These are phyloP conservation scores for Fusarium pseudonygamai DNA, from an alignment of 2,329 filamentous ascomycete species.

Conservation along the genomic window DNA sequence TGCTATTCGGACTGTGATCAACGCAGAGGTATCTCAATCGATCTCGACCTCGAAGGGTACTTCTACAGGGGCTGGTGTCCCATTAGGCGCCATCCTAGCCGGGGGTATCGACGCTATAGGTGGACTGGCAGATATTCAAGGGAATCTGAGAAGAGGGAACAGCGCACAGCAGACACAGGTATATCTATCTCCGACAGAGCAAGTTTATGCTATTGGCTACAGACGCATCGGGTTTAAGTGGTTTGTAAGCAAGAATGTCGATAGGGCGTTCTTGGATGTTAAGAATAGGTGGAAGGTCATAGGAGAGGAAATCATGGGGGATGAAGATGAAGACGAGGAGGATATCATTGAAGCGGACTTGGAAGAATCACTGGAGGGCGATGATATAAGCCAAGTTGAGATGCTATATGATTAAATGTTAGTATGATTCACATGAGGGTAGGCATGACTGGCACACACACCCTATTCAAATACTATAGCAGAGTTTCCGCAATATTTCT, in stretches of 20 bases:
- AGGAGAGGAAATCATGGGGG: not conserved
- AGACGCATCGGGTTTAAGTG: not conserved
- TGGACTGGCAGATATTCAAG: not conserved
- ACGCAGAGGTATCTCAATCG: not conserved
- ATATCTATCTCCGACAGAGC: not conserved
- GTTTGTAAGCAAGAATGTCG: not conserved
- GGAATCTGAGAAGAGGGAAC: fast-evolving
- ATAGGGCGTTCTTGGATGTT: not conserved
- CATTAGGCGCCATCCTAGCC: not conserved
- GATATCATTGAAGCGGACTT: not conserved
- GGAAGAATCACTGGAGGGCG: fast-evolving
- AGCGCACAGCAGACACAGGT: not conserved
- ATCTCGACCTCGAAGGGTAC: not conserved
- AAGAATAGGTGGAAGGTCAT: not conserved
- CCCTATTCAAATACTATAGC: too few species aligned
- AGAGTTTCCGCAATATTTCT: too few species aligned
- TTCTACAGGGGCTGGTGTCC: not conserved
- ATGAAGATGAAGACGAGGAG: not conserved
- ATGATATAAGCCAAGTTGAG: not conserved
- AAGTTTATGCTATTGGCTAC: not conserved
- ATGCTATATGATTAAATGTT: too few species aligned
- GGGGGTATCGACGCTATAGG: not conserved
- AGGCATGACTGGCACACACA: too few species aligned
- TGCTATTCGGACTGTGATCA: not conserved
- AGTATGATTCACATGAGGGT: too few species aligned